Base-by-base conservation (phyloP, 768 basidiomycete genomes). In the Exidia glandulosa region DNA sequence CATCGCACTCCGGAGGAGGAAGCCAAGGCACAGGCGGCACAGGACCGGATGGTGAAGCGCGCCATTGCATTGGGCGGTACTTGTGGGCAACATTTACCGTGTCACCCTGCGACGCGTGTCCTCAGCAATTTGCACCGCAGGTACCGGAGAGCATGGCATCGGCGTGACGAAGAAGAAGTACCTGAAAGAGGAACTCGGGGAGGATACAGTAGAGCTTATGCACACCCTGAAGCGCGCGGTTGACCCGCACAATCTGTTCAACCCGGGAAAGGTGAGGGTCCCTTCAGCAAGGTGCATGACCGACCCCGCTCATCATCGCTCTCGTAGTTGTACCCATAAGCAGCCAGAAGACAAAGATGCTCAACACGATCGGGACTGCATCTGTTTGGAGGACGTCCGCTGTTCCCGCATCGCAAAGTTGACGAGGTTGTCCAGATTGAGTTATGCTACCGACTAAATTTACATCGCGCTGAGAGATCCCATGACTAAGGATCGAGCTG, bases 121-220 rank as follows among this genome's bases (percentile, higher is more conserved):
- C 27, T 34, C 7, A 36, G 31, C n/a, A 45, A 10, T 27, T 58
- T 2, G 25, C 54, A 9, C 30, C 61, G 29, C 31, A 72, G 70
- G 71, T 60, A 74, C 72, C 1, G 74, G 75, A 14, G 78, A 79
- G 63, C 78, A 79, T 62, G 78, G 77, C 3, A 75, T 80, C 23
- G 79, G 79, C 2, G 65, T 75, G 3, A 78, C 77, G 14, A 80
- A 80, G 65, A 74, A 76, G 59, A 73, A 75, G 56, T 82, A 79
- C 63, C 72, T 83, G 2, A 64, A 68, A 23, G 66, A 69, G 10
- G 81, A 83, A 63, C 70, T 83, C 3, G 81, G 81, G 9, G 68
- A 65, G 14, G 79, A 76, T 9, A 83, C 81, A 0, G 74, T 82
- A 4, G 68, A 71, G n/a, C 66, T 81, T 7, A 80, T 83, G 80